Evolutionary conservation across 2,329 filamentous ascomycete genomes (phyloP).

Genomic region (Diaporthe velutina): DNA sequence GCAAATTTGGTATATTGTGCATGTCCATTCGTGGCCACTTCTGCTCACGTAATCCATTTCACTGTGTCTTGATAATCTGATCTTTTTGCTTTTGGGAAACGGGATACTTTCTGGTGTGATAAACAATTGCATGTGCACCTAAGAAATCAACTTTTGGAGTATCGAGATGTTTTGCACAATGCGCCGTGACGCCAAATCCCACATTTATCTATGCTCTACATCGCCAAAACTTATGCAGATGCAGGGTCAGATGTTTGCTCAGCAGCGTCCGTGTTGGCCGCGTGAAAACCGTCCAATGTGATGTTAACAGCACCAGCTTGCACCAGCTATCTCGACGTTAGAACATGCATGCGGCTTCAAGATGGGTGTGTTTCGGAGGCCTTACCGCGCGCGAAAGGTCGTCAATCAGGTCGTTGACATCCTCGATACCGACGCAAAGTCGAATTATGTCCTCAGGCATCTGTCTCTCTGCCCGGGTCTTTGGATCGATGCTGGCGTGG

Average conservation of each 20-base stretch:
- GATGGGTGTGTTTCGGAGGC: constrained; percentile 45
- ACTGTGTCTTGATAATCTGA: constrained; percentile 29
- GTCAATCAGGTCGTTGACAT: constrained; percentile 90
- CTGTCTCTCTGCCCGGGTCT: constrained; percentile 87
- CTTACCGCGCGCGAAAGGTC: constrained; percentile 91
- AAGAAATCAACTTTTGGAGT: constrained; percentile 24
- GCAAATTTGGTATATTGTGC: not conserved
- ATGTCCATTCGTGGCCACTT: constrained; percentile 5
- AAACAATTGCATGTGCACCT: not conserved
- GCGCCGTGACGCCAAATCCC: constrained; percentile 33
- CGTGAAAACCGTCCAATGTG: constrained; percentile 85
- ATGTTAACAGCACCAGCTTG: constrained; percentile 94
- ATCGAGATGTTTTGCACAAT: constrained; percentile 38
- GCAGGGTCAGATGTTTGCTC: constrained; percentile 48
- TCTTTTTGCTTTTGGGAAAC: constrained; percentile 2
- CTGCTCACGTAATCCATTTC: constrained; percentile 26
- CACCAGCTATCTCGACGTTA: constrained; percentile 72
- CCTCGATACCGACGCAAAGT: constrained; percentile 96
- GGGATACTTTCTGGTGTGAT: constrained; percentile 2
- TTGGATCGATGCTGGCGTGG: constrained; percentile 96
- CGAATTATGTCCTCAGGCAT: constrained; percentile 98
- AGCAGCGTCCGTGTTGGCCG: constrained; percentile 67
- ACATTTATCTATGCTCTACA: not conserved
- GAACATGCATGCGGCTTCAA: not conserved
- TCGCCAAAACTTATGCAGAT: constrained; percentile 4